Evolutionary conservation across 2,329 filamentous ascomycete genomes (phyloP).

Genomic region (Ceratocystis cacaofunesta): DNA sequence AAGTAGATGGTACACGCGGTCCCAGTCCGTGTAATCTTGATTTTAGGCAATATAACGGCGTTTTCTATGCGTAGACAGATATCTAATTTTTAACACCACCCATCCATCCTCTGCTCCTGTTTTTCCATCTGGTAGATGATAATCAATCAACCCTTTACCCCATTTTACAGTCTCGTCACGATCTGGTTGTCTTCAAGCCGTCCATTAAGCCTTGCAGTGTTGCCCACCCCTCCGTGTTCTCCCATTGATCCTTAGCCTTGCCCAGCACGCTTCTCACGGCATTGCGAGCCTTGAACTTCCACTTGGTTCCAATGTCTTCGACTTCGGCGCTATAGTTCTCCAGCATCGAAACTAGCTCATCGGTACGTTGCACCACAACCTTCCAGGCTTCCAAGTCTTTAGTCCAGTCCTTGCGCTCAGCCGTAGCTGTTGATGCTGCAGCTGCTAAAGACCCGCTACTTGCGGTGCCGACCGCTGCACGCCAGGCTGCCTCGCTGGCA

Average conservation of each 20-base stretch:
- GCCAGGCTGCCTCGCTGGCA: slow-evolving; percentile 81
- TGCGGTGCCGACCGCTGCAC: slow-evolving; percentile 45
- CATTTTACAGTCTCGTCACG: not conserved
- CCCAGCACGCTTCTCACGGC: slow-evolving; percentile 73
- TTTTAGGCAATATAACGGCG: not conserved
- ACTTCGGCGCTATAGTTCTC: slow-evolving; percentile 58
- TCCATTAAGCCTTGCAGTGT: slow-evolving; percentile 42
- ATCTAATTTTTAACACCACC: too few species aligned
- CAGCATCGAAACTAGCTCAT: slow-evolving; percentile 67
- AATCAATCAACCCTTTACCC: not conserved
- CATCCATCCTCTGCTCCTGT: too few species aligned
- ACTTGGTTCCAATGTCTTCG: slow-evolving; percentile 58
- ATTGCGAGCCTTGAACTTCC: slow-evolving; percentile 78
- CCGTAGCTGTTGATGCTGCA: slow-evolving; percentile 24
- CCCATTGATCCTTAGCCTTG: slow-evolving; percentile 68
- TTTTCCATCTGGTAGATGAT: not conserved
- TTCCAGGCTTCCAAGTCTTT: slow-evolving; percentile 52
- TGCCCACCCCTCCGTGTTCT: slow-evolving; percentile 56
- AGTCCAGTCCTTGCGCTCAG: slow-evolving; percentile 25
- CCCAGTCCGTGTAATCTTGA: not conserved
- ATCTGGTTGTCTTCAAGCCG: slow-evolving; percentile 30
- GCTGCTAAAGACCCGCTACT: slow-evolving; percentile 31
- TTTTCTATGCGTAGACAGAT: too few species aligned
- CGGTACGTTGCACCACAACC: slow-evolving; percentile 60
- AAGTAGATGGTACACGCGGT: not conserved